Base-by-base conservation (phyloP, 2,329 filamentous ascomycete genomes). In the Aureobasidium melanogenum region DNA sequence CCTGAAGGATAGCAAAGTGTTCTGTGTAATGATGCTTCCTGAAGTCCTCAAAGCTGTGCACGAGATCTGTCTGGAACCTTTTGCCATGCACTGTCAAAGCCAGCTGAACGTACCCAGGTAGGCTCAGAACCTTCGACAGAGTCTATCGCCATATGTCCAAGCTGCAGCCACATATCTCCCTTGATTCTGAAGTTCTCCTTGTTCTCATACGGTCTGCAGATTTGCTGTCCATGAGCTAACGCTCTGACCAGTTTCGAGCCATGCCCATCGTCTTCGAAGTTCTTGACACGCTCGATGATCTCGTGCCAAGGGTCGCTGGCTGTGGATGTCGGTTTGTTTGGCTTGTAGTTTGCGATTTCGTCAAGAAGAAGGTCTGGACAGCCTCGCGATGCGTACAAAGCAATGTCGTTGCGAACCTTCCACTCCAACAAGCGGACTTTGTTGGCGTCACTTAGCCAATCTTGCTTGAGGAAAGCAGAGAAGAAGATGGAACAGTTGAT, bases 401-500 rank as follows among this genome's bases (percentile, higher is more conserved):
- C 69, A 6, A 96, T 76, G 70, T 94, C 89, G 66, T 86, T 74
- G 44, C 91, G 84, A 54, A 86, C 88, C 73, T 95, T 96, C 83
- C 86, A 92, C 73, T 94, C 88, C 8, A 96, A 77, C 0, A 96
- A 75, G 6, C 89, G 84, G 14, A 80, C 77, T 70, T 92, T 93
- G 51, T 78, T 77, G 8, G 78, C 76, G 0, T 74, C 69, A 0
- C 84, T 78, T 46, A 91, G 78, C 82, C 83, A 94, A 39, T 78
- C 65, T 65, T 80, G 80, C 12, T 75, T 75, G 68, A 86, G 81
- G 70, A 96, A 80, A 8, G 79, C 71, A 6, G 79, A 77, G 65
- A 89, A 80, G 76, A 93, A 94, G 66, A 96, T 84, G n/a, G 87
- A 86, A 12, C 79, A 78, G 69, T 88, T 97, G 66, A 93, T 76